A percentile compares a stretch with the other conserved stretches of the same genome.
phyloP scores from a whole-genome alignment of 768 basidiomycete genomes.

The Pisolithus microcarpus region DNA sequence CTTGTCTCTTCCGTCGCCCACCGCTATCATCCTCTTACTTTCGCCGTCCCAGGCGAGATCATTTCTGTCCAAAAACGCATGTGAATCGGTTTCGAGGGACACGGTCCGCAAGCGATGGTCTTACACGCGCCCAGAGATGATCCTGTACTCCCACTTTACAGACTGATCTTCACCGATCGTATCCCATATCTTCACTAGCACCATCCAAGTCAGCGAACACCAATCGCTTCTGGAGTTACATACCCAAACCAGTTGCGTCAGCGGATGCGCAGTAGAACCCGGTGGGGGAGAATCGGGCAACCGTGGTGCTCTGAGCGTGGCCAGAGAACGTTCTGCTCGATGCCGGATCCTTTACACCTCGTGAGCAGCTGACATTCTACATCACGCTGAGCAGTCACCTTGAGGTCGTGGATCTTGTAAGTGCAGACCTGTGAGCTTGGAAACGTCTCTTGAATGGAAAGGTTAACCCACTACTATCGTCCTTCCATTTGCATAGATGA shows the following conservation, averaged over 20 bases:
- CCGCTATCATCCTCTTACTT: slow-evolving; percentile 91
- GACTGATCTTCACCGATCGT: slow-evolving; percentile 76
- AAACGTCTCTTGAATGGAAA: not conserved
- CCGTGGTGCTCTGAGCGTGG: slow-evolving; percentile 78
- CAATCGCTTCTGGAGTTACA: slow-evolving; percentile 9
- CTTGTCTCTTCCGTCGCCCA: slow-evolving; percentile 90
- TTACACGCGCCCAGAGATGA: slow-evolving; percentile 67
- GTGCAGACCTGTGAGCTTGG: not conserved
- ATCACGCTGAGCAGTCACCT: slow-evolving; percentile 36
- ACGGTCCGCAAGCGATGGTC: not conserved
- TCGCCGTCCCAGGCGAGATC: slow-evolving; percentile 97
- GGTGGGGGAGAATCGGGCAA: slow-evolving; percentile 86
- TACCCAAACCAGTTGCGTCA: slow-evolving; percentile 76
- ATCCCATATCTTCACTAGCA: slow-evolving; percentile 86
- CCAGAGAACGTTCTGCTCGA: slow-evolving; percentile 63
- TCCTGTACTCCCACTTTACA: slow-evolving; percentile 76
- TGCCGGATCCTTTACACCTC: slow-evolving; percentile 49
- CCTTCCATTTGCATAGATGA: slow-evolving; percentile 81
- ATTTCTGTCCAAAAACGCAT: slow-evolving; percentile 45
- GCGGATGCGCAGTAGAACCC: slow-evolving; percentile 95
- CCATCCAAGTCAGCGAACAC: not conserved
- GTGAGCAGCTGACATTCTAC: not conserved
- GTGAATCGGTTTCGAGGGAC: not conserved
- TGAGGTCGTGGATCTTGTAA: slow-evolving; percentile 71
- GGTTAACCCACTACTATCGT: slow-evolving; percentile 66